Conservation (phyloP, 139 green algal species). For the Diplosphaera chodatii region DNA sequence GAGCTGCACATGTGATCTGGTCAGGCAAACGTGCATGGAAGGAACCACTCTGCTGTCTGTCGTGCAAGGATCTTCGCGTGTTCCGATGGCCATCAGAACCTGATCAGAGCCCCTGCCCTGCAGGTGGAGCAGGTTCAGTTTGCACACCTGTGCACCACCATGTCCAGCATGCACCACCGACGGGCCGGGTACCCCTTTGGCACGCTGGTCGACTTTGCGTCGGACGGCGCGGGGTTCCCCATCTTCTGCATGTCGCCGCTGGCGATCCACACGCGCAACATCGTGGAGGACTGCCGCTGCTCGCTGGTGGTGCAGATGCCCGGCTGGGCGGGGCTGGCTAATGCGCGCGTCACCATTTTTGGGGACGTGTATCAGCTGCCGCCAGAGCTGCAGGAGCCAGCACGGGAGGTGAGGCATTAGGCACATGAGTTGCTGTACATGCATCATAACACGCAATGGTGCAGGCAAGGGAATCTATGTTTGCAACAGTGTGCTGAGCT, state of each 20-base stretch:
- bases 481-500: no score
- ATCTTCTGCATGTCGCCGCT: conserved; percentile 76
- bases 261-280: conserved; percentile 83
- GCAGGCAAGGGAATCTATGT: no score
- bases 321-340: conserved; percentile 94
- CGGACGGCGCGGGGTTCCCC: conserved; percentile 81
- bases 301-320: conserved; percentile 86
- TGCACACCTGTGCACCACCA: conserved; percentile 93
- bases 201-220: conserved; percentile 93
- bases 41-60: no score
- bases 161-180: conserved; percentile 96
- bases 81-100: no score
- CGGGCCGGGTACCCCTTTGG: conserved; percentile 94
- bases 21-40: no score
- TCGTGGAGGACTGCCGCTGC: conserved; percentile 63
- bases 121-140: conserved; percentile 77
- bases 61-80: no score
- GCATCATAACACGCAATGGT: no score
- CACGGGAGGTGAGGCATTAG: conserved; percentile 31
- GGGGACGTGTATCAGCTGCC: conserved; percentile 92
- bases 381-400: conserved; percentile 64
- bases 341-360: conserved; percentile 97
- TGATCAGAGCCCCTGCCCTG: no score
- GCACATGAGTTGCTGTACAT: no score
- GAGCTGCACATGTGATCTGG: no score